Evolutionary conservation across 164 flowering plant species (phyloP).

Genomic region (Hamamelis virginiana): DNA sequence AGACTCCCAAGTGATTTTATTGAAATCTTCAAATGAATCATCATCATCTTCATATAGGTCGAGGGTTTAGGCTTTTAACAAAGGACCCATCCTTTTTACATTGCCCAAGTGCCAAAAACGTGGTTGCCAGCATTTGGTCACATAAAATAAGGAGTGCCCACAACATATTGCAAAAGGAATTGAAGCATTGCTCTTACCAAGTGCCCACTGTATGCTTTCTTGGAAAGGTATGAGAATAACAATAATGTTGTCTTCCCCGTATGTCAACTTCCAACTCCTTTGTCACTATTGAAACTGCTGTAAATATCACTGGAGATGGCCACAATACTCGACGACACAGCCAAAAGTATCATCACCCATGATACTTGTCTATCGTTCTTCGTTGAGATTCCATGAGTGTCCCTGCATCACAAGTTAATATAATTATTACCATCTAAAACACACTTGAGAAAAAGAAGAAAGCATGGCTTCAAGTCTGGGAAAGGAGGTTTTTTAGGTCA

Average conservation of each 20-base stretch:
- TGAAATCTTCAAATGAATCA: no score
- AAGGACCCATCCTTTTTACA: no score
- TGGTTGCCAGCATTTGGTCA: neutral
- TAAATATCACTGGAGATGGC: conserved; percentile 71
- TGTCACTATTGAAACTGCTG: conserved; percentile 28
- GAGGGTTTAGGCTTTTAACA: no score
- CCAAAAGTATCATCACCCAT: conserved; percentile 68
- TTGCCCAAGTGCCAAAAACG: no score
- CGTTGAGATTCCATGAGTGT: conserved; percentile 62
- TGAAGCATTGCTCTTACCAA: neutral
- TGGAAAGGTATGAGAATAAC: neutral
- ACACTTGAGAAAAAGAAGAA: neutral
- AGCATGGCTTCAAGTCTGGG: no score
- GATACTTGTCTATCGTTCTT: conserved; percentile 56
- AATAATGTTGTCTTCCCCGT: neutral
- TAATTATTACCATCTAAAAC: conserved; percentile 1
- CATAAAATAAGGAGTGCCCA: neutral
- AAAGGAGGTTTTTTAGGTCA: neutral
- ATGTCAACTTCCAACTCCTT: conserved; percentile 21
- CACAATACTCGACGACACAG: conserved; percentile 69
- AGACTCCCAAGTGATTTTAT: no score
- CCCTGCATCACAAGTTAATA: conserved; percentile 38
- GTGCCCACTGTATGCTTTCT: neutral
- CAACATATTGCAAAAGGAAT: neutral
- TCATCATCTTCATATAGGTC: no score